phyloP scores from a whole-genome alignment of 1,139 yeast genomes.

The Oligophagozyma castellii region DNA sequence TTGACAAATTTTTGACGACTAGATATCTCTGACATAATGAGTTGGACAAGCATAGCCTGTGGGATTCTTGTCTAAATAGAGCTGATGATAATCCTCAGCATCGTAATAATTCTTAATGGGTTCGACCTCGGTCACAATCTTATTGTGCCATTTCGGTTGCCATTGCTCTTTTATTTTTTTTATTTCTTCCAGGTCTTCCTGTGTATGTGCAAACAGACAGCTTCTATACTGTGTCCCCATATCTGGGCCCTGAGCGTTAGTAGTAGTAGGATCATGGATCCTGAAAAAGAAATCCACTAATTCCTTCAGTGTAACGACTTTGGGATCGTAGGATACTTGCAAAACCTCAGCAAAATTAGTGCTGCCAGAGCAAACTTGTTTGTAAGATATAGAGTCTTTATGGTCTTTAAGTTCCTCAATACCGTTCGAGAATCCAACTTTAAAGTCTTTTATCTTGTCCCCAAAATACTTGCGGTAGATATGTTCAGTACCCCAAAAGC shows the following conservation, averaged over 20 bases:
- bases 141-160: constrained; percentile 44
- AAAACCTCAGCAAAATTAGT: constrained; percentile 69
- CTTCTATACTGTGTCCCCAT: constrained; percentile 75
- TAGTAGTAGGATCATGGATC: constrained; percentile 71
- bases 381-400: constrained; percentile 47
- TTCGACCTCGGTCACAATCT: constrained; percentile 53
- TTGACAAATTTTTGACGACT: background rate
- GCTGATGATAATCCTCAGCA: constrained; percentile 89
- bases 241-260: constrained; percentile 67
- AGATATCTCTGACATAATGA: constrained; percentile 44
- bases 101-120: constrained; percentile 65
- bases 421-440: constrained; percentile 91
- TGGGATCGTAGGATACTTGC: constrained; percentile 73
- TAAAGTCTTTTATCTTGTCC: constrained; percentile 48
- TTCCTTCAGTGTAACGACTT: constrained; percentile 40
- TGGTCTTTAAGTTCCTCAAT: constrained; percentile 17
- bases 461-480: constrained; percentile 56
- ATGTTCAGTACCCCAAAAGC: constrained; percentile 95
- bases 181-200: constrained; percentile 35
- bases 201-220: constrained; percentile 50
- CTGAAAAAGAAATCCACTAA: constrained; percentile 74
- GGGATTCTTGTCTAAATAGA: constrained; percentile 67
- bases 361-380: constrained; percentile 58
- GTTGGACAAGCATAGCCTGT: constrained; percentile 82
- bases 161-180: constrained; percentile 29